These are phyloP conservation scores for Cytospora paraplurivora DNA, from an alignment of 2,329 filamentous ascomycete species.

Conservation along the genomic window DNA sequence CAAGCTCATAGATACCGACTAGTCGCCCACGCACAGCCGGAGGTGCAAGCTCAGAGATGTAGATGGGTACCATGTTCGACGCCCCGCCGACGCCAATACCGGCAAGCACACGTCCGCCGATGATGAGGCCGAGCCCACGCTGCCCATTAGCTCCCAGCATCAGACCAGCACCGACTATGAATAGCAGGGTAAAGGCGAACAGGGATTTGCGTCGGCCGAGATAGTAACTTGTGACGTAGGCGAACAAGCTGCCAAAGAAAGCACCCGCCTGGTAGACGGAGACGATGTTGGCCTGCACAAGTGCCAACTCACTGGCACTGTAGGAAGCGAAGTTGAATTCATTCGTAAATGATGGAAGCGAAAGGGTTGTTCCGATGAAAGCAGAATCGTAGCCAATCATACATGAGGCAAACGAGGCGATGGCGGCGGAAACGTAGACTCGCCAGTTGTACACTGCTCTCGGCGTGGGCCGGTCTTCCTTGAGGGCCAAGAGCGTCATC, in stretches of 20 bases:
- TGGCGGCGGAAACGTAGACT: slow-evolving; percentile 55
- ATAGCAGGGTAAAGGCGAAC: slow-evolving; percentile 61
- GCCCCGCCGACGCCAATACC: slow-evolving; percentile 65
- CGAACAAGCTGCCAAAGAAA: slow-evolving; percentile 76
- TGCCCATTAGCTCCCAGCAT: slow-evolving; percentile 68
- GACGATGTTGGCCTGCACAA: slow-evolving; percentile 74
- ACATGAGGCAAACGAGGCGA: slow-evolving; percentile 59
- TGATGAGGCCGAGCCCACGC: slow-evolving; percentile 65
- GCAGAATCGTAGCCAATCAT: slow-evolving; percentile 68
- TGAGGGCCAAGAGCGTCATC: slow-evolving; percentile 49
- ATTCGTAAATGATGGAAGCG: slow-evolving; percentile 66
- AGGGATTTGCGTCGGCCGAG: slow-evolving; percentile 68
- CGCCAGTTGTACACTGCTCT: slow-evolving; percentile 63
- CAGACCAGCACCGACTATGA: slow-evolving; percentile 70
- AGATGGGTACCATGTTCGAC: slow-evolving; percentile 65
- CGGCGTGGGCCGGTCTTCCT: slow-evolving; percentile 60
- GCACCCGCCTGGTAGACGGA: slow-evolving; percentile 81
- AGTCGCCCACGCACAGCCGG: slow-evolving; percentile 65
- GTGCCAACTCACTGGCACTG: slow-evolving; percentile 49
- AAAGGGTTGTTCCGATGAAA: slow-evolving; percentile 77
- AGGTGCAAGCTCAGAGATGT: slow-evolving; percentile 62
- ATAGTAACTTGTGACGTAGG: slow-evolving; percentile 67
- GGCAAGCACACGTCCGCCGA: slow-evolving; percentile 63
- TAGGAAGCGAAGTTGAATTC: slow-evolving; percentile 68
- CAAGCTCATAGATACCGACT: slow-evolving; percentile 68